phyloP scores from a whole-genome alignment of 257 asterid genomes.

The Plectranthus barbatus region DNA sequence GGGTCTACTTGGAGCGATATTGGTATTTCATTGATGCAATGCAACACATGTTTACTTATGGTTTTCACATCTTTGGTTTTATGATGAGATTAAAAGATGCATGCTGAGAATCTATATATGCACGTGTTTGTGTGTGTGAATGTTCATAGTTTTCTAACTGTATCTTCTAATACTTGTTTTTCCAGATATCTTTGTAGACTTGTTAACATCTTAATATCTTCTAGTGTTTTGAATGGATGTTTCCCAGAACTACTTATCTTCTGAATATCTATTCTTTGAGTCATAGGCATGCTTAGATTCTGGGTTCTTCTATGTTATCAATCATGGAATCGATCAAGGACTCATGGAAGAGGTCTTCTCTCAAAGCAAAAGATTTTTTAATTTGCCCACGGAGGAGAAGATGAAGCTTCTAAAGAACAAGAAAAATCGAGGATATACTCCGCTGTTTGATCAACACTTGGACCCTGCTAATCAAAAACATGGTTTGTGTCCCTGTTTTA shows the following conservation, averaged over 20 bases:
- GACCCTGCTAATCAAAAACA: conserved; percentile 65
- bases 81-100: too few species aligned
- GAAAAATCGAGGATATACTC: conserved; percentile 86
- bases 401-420: conserved; percentile 71
- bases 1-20: too few species aligned
- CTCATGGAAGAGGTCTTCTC: conserved; percentile 73
- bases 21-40: too few species aligned
- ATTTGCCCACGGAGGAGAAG: conserved; percentile 58
- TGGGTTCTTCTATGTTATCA: conserved; percentile 79
- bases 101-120: too few species aligned
- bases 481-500: conserved; percentile 36
- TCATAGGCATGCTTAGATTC: conserved; percentile 77
- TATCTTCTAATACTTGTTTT: too few species aligned
- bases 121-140: too few species aligned
- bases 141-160: neutral
- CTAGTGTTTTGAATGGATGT: neutral
- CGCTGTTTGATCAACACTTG: conserved; percentile 62
- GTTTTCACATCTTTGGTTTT: too few species aligned
- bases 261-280: conserved; percentile 1
- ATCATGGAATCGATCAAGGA: conserved; percentile 69
- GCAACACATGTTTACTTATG: too few species aligned
- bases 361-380: conserved; percentile 68
- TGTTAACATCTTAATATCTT: neutral
- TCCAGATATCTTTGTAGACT: too few species aligned
- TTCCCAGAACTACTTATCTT: neutral